Evolutionary conservation across 2,329 filamentous ascomycete genomes (phyloP), one percentile per base, ranked within the genome.

Genomic region (Alternaria angustiovoidea): DNA sequence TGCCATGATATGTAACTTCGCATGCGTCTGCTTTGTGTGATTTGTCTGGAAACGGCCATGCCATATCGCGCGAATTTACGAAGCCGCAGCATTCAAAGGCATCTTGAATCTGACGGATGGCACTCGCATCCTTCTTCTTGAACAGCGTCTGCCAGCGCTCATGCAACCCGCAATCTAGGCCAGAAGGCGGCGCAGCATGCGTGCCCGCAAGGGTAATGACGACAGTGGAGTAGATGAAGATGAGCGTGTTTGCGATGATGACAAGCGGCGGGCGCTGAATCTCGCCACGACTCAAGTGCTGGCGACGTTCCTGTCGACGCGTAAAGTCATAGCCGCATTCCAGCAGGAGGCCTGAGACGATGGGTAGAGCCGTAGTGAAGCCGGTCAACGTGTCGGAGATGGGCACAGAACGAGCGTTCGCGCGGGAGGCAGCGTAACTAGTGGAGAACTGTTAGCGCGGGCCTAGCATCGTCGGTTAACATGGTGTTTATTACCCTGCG

Each of bases 81-180:
- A 91, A 80, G 0, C 90, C 90, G 66, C 90, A 93, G 78, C 90
- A 93, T 7, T 84, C 72, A 32, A 91, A 84, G 0, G 83, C 75
- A 70, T 92, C 87, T 69, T 93, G 90, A 51, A 93, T 89, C 2
- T 78, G 75, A 42, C 82, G 80, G 57, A 92, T 84, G 2, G 81
- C 75, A 5, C 71, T 68, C 1, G 63, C 81, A 55, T 91, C 80
- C 61, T 88, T 86, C 0, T 69, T 66, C 0, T 65, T 73, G 67
- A 82, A 91, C 58, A 91, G 71, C 3, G 59, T 63, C 65, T 81
- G 78, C 90, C 90, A 92, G 39, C 73, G 75, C 3, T 79, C 78
- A 8, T 86, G 79, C n/a, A 92, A 75, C 1, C 80, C 78, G 71
- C 89, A 91, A n/a, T 80, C 67, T 3, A 82, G 66, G 0, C 71